A percentile compares a stretch with the other conserved stretches of the same genome.
phyloP scores from a whole-genome alignment of 768 basidiomycete genomes.

The Phlebiopsis flavidoalba region DNA sequence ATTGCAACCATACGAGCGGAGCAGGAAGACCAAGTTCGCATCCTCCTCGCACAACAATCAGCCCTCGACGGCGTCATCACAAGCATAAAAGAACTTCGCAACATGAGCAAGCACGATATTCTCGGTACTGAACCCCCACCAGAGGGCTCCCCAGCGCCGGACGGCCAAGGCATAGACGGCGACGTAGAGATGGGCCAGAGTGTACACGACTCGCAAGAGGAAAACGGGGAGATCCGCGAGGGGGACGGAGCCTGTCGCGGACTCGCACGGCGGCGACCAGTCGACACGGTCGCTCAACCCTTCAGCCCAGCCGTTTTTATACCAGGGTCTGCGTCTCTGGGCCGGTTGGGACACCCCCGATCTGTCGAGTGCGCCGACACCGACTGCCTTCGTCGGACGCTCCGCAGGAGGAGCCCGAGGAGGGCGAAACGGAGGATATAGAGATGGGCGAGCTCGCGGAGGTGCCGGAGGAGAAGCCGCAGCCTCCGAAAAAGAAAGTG shows the following conservation, averaged over 20 bases:
- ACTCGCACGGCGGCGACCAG: too few species aligned
- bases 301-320: constrained; percentile 27
- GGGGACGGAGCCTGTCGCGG: constrained; percentile 32
- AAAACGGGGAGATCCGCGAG: constrained; percentile 30
- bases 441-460: constrained; percentile 93
- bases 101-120: constrained; percentile 60
- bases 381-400: constrained; percentile 5
- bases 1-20: constrained; percentile 70
- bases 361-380: constrained; percentile 8
- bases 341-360: constrained; percentile 10
- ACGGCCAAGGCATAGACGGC: constrained; percentile 19
- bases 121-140: constrained; percentile 40
- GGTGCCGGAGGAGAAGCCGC: constrained; percentile 56
- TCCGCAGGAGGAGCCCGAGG: constrained; percentile 22
- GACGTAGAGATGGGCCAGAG: constrained; percentile 20
- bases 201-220: constrained; percentile 11
- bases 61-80: constrained; percentile 62
- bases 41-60: constrained; percentile 61
- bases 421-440: constrained; percentile 71
- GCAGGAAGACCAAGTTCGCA: constrained; percentile 66
- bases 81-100: constrained; percentile 55
- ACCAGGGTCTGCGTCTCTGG: constrained; percentile 12
- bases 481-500: constrained; percentile 19
- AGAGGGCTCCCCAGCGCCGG: constrained; percentile 47
- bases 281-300: constrained; percentile 25